These are phyloP conservation scores for Russula griseocarnosa DNA, from an alignment of 768 basidiomycete genomes.

Conservation along the genomic window DNA sequence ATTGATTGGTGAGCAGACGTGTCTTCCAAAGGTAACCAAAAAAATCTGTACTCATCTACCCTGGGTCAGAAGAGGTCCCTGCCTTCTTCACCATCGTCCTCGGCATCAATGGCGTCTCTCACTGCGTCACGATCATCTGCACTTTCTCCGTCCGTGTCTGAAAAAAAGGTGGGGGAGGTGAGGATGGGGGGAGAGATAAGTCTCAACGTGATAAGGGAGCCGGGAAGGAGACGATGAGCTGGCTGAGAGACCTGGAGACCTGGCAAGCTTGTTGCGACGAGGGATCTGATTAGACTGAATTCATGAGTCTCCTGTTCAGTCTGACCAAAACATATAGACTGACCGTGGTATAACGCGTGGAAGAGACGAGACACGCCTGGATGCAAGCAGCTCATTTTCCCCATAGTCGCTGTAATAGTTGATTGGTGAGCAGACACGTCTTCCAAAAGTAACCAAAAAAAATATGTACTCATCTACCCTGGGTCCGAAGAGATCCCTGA, in stretches of 20 bases:
- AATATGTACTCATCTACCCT: no score
- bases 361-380: background rate
- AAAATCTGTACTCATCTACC: no score
- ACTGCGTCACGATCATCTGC: slow-evolving; percentile 68
- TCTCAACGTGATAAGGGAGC: slow-evolving; percentile 46
- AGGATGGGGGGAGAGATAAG: slow-evolving; percentile 68
- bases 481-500: no score
- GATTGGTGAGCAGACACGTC: no score
- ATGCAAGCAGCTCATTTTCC: no score
- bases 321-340: background rate
- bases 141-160: slow-evolving; percentile 77
- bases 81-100: no score
- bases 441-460: no score
- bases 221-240: slow-evolving; percentile 43
- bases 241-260: slow-evolving; percentile 26
- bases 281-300: slow-evolving; percentile 24
- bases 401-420: no score
- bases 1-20: no score
- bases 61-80: no score
- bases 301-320: background rate
- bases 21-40: no score
- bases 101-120: no score
- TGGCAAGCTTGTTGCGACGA: slow-evolving; percentile 28
- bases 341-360: background rate
- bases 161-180: slow-evolving; percentile 76